Percentiles rank a stretch among this genome's conserved stretches.
Conservation (phyloP, 768 basidiomycete species). For the Termitomyces sp. region DNA sequence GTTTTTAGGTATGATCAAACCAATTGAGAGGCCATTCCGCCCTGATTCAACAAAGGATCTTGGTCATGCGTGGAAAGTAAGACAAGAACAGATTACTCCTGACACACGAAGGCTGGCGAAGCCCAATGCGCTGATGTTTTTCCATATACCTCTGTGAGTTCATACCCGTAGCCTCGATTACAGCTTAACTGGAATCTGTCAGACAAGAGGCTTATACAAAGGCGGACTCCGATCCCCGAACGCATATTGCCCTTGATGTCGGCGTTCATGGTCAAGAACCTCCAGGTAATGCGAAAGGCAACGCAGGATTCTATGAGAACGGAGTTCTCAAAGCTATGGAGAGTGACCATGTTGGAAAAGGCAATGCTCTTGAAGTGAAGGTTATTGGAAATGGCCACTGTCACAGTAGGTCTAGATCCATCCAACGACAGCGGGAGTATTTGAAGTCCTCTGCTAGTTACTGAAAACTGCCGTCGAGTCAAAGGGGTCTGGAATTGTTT, state of each 20-base stretch:
- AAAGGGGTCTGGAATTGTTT: slow-evolving; percentile 91
- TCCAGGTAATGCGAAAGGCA: slow-evolving; percentile 59
- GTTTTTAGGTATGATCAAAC: slow-evolving; percentile 47
- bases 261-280: slow-evolving; percentile 59
- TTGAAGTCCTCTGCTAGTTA: slow-evolving; percentile 41
- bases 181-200: slow-evolving; percentile 1
- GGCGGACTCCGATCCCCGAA: slow-evolving; percentile 61
- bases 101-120: slow-evolving; percentile 62
- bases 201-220: slow-evolving; percentile 72
- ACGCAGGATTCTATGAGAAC: slow-evolving; percentile 81
- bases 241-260: slow-evolving; percentile 60
- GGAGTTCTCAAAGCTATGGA: slow-evolving; percentile 71
- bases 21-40: slow-evolving; percentile 78
- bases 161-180: not conserved
- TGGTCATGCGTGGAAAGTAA: slow-evolving; percentile 52
- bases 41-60: slow-evolving; percentile 75
- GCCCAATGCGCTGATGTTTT: slow-evolving; percentile 95
- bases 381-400: slow-evolving; percentile 88
- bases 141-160: slow-evolving; percentile 90
- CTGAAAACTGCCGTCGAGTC: slow-evolving; percentile 83
- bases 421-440: not conserved
- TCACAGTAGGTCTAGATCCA: slow-evolving; percentile 50
- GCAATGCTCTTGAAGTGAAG: slow-evolving; percentile 66
- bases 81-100: slow-evolving; percentile 61
- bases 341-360: slow-evolving; percentile 51